A percentile compares a stretch with the other conserved stretches of the same genome.
Evolutionary conservation across 2,329 filamentous ascomycete species (phyloP).

Genomic region (Neonectria sp.): DNA sequence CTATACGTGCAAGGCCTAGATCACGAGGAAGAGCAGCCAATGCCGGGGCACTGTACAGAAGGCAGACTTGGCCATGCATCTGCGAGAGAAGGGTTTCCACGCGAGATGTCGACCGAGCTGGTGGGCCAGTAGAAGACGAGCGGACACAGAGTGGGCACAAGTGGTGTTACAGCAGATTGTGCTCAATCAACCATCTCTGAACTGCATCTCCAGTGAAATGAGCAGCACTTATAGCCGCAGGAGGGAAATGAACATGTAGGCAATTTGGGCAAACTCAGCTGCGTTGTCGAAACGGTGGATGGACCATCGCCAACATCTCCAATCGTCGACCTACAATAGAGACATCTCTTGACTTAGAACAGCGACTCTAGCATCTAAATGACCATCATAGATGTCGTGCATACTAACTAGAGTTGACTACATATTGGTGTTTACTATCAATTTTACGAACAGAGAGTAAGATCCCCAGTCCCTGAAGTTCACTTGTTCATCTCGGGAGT

Average conservation of each 20-base stretch:
- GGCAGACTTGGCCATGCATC: conserved; percentile 22
- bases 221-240: not conserved
- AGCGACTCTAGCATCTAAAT: conserved; percentile 2
- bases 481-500: conserved; percentile 11
- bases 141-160: conserved; percentile 3
- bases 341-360: not conserved
- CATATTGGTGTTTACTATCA: not conserved
- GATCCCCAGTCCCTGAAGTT: conserved; percentile 14
- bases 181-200: conserved; percentile 16
- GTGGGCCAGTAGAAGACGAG: conserved; percentile 8
- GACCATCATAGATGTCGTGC: conserved; percentile 2
- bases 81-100: conserved; percentile 14
- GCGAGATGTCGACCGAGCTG: conserved; percentile 17
- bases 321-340: not conserved
- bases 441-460: conserved; percentile 6
- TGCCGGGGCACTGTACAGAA: conserved; percentile 16
- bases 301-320: not conserved
- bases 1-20: conserved; percentile 8
- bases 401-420: not conserved
- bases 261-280: not conserved
- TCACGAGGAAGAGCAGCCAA: conserved; percentile 21
- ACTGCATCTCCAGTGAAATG: conserved; percentile 17
- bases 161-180: conserved; percentile 22
- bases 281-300: not conserved
- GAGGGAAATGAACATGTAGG: conserved; percentile 2